Base-by-base conservation (phyloP, 352 stramenopile genomes). In the Globisporangium alternatum region DNA sequence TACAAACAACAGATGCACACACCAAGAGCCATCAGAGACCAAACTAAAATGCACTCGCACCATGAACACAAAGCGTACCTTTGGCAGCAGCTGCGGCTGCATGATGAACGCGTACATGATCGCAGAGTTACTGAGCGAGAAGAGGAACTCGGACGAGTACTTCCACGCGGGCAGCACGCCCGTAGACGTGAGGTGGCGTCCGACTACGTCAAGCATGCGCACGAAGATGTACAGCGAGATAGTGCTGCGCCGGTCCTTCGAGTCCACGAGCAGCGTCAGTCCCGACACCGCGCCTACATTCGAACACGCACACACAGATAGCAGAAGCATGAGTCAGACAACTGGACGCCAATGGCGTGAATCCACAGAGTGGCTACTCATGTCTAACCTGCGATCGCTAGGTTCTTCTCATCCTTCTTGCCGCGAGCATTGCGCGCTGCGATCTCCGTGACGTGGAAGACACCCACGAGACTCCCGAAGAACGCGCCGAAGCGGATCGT, bases 141-240 rank as follows among this genome's bases (percentile, higher is more conserved):
- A 96, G 25, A 94, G 70, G 43, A 68, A 63, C 67, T 96, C 87
- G 28, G 81, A 85, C 64, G 83, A 86, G 67, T 91, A 90, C 33
- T 75, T 62, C 74, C 77, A 86, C 21, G 72, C 74, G 1, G 81
- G 81, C 15, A 93, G 61, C 37, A 75, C 62, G 6, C 75, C 77
- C 30, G 78, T 74, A 2, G 78, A 78, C 54, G 76, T 81, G 37
- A 93, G 71, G 53, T 91, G 83, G 45, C 87, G 83, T 21, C 83
- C 81, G 13, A 93, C 75, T 5, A 96, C 76, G 65, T 96, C 85
- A 35, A 96, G 68, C 83, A 93, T 92, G 47, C 85, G 83, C 43
- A 94, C 80, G 62, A 96, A 93, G 56, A 93, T 86, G 68, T 96
- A 96, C 45, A 96, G 73, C 61, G 87, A 81, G 56, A 94, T 89